A percentile compares a stretch with the other conserved stretches of the same genome.
These are phyloP conservation scores for Xerocomellus intermedius DNA, from an alignment of 768 basidiomycete genomes.

Conservation along the genomic window DNA sequence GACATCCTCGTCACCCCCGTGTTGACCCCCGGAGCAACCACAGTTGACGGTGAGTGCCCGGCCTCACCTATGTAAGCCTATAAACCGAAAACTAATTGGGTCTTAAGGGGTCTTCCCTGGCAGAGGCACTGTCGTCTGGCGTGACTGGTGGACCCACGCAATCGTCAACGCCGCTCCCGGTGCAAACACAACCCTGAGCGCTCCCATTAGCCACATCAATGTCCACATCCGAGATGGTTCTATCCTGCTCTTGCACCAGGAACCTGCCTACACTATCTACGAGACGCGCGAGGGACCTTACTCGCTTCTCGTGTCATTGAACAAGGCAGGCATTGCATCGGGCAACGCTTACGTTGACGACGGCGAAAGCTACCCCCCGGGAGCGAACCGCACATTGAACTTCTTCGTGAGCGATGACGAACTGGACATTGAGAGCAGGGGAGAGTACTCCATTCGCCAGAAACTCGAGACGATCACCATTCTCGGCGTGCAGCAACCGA, in stretches of 20 bases:
- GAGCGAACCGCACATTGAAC: constrained; percentile 45
- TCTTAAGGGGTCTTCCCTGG: constrained; percentile 63
- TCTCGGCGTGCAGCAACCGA: constrained; percentile 52
- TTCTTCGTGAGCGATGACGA: constrained; percentile 38
- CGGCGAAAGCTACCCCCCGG: constrained; percentile 59
- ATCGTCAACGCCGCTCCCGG: constrained; percentile 44
- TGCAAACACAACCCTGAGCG: constrained; percentile 49
- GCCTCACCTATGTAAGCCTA: neutral
- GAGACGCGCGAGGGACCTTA: constrained; percentile 65
- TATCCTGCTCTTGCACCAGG: constrained; percentile 58
- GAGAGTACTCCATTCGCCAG: constrained; percentile 37
- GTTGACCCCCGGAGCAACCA: constrained; percentile 61
- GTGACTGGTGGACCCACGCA: constrained; percentile 73
- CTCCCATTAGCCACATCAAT: constrained; percentile 73
- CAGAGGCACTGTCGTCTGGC: constrained; percentile 55
- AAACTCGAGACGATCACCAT: constrained; percentile 53
- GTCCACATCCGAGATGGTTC: constrained; percentile 73
- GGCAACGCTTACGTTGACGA: constrained; percentile 72
- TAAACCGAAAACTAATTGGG: neutral
- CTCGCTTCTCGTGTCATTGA: constrained; percentile 58
- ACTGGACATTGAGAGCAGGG: constrained; percentile 39
- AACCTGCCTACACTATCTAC: constrained; percentile 64
- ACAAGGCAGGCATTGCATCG: constrained; percentile 45
- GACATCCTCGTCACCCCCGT: constrained; percentile 79
- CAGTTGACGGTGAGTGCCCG: constrained; percentile 53